phyloP scores from a whole-genome alignment of 176 grass and related monocot species.

The Zizania latifolia region DNA sequence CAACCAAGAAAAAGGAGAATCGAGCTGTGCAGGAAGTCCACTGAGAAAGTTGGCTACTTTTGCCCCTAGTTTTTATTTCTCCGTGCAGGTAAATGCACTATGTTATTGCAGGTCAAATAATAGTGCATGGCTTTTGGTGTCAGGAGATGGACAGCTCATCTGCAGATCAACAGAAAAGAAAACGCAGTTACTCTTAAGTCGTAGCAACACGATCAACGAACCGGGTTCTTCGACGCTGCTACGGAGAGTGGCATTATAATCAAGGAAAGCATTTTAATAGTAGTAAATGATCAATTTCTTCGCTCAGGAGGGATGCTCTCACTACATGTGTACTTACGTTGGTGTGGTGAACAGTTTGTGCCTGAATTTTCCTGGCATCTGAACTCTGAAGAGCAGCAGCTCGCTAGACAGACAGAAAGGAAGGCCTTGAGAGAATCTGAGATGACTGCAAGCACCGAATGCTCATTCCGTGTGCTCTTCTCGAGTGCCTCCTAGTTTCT shows the following conservation, averaged over 20 bases:
- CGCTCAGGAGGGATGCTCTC: too few species aligned
- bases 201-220: conserved; percentile 25
- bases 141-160: conserved; percentile 43
- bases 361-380: conserved; percentile 17
- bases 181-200: conserved; percentile 3
- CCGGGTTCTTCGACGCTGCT: too few species aligned
- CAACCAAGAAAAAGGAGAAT: conserved; percentile 6
- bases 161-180: conserved; percentile 8
- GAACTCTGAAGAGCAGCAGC: too few species aligned
- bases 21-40: conserved; percentile 40
- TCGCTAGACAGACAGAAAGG: too few species aligned
- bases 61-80: conserved; percentile 18
- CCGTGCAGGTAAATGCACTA: conserved; percentile 33
- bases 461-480: conserved; percentile 36
- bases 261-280: too few species aligned
- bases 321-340: too few species aligned
- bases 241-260: too few species aligned
- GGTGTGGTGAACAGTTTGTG: neutral
- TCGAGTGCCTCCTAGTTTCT: neutral
- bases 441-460: conserved; percentile 38
- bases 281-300: too few species aligned
- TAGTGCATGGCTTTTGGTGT: conserved; percentile 35
- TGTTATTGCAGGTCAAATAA: conserved; percentile 33
- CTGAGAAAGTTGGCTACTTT: conserved; percentile 43
- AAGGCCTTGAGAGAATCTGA: conserved; percentile 16